Conservation (phyloP, 2,329 filamentous ascomycete species). For the Aplosporella prunicola region DNA sequence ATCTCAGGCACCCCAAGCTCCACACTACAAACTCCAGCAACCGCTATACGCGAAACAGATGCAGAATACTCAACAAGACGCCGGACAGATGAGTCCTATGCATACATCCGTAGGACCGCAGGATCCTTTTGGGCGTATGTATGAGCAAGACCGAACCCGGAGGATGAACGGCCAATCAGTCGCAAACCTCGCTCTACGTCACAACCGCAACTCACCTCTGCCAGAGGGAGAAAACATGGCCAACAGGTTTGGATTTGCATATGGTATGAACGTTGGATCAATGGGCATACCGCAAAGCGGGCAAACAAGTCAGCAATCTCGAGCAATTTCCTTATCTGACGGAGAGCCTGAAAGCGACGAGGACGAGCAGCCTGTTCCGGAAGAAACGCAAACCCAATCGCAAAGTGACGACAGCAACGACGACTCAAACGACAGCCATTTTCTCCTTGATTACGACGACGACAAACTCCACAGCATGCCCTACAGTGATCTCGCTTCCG, state of each 20-base stretch:
- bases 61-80: too few species aligned
- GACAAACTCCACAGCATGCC: conserved; percentile 36
- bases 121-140: too few species aligned
- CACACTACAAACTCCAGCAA: neutral
- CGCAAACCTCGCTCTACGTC: neutral
- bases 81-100: too few species aligned
- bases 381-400: neutral
- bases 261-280: too few species aligned
- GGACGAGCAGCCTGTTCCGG: neutral
- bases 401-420: conserved; percentile 10
- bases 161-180: neutral
- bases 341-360: neutral
- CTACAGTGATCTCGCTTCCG: conserved; percentile 40
- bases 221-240: neutral
- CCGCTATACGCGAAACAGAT: too few species aligned
- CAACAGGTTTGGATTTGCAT: neutral
- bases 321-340: neutral
- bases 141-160: too few species aligned
- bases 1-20: neutral
- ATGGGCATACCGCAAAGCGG: too few species aligned
- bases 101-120: too few species aligned
- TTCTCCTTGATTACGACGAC: conserved; percentile 36
- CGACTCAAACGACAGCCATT: conserved; percentile 8
- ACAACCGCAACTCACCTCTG: neutral
- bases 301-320: neutral